These are phyloP conservation scores for Scheffersomyces lignicola DNA, from an alignment of 1,139 yeast species.

Conservation along the genomic window DNA sequence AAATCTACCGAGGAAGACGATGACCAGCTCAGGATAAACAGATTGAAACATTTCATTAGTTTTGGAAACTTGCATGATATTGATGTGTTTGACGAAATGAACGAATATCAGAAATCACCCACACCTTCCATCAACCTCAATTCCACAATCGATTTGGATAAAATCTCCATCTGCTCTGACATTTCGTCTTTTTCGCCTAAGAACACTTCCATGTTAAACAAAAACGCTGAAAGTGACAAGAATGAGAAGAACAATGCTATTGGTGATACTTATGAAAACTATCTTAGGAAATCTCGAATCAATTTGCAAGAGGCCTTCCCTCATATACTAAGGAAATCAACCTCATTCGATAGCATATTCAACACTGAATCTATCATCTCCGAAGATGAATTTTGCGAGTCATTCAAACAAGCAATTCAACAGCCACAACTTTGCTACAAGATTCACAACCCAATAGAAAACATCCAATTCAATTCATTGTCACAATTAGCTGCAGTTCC, in stretches of 20 bases:
- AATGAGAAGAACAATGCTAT: conserved; percentile 4
- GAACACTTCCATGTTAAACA: conserved; percentile 8
- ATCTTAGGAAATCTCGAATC: conserved; percentile 34
- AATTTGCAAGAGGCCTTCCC: conserved; percentile 37
- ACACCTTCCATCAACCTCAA: conserved; percentile 9
- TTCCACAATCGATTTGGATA: conserved; percentile 17
- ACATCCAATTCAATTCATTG: conserved; percentile 18
- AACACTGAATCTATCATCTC: conserved; percentile 3
- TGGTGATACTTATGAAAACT: conserved; percentile 33
- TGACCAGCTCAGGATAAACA: conserved; percentile 20
- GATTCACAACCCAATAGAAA: conserved; percentile 43
- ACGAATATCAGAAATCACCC: conserved; percentile 9
- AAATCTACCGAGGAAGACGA: conserved; percentile 9
- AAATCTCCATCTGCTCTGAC: conserved; percentile 26
- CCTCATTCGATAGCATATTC: conserved; percentile 6
- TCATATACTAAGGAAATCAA: conserved; percentile 24
- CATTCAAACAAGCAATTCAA: neutral
- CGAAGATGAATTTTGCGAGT: conserved; percentile 2
- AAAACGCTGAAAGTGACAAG: conserved; percentile 4
- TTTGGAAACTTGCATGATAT: conserved; percentile 10
- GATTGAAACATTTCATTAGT: conserved; percentile 27
- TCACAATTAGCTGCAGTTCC: conserved; percentile 23
- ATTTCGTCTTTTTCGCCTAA: conserved; percentile 26
- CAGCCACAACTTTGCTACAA: conserved; percentile 11
- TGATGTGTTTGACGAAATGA: conserved; percentile 8